Evolutionary conservation across 1,284 basidiomycete species (phyloP), one percentile per base, ranked within the genome.

Genomic region (Cutaneotrichosporon sp.): DNA sequence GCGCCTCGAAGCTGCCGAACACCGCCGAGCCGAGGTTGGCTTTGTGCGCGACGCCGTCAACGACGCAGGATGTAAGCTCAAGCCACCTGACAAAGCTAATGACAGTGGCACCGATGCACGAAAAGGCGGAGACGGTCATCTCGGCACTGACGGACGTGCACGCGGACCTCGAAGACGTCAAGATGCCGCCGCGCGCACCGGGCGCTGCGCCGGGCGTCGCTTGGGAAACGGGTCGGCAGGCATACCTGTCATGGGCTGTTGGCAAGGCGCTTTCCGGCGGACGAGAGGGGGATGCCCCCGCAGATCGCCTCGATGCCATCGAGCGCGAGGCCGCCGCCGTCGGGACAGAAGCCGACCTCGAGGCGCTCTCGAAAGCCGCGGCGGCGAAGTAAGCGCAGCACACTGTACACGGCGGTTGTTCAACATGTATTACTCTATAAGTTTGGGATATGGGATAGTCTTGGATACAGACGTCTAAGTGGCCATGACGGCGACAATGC

Each of bases 401-500:
- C 36, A n/a, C 36, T 15, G 17, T 38, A 38, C 36, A 38, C 13
- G 15, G 36, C 36, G 2, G 15, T 38, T 37, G 15, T 38, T 38
- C 15, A n/a, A 15, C n/a, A 5, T 38, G 15, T 38, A n/a, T 8
- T 5, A 5, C 5, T 38, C 36, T 38, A 38, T 15, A 38, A 15
- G 14, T 7, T 15, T 15, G 36, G 36, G 15, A 8, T 14, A 15
- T 14, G 36, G n/a, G n/a, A 37, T 14, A 37, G 5, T 38, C 15
- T 38, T 3, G 36, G 15, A 8, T 22, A 36, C 21, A 35, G 20
- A 9, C 9, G 39, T 33, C 59, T 66, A 76, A 8, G 75, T 73
- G 12, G 75, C 72, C 69, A 76, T 75, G 53, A 76, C 66, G 2
- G 74, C 75, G 38, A 76, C 75, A 22, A 77, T 60, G 23, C 76